Conservation (phyloP, 768 basidiomycete genomes). For the Aureoboletus auriporus region DNA sequence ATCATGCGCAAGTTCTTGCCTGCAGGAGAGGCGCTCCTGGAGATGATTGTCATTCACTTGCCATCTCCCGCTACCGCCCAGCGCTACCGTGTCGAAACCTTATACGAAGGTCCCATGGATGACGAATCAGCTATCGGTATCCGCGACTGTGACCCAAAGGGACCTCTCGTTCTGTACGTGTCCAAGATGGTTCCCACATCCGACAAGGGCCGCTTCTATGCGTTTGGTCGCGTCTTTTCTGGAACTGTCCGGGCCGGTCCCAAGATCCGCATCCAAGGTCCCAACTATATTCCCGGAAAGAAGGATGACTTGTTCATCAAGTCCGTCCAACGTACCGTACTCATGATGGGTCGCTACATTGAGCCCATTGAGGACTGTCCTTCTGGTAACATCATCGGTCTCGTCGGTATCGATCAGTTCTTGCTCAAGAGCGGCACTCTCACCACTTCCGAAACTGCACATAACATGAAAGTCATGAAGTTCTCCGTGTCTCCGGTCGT, state of each 20-base stretch:
- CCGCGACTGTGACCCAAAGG: constrained; percentile 95
- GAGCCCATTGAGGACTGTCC: constrained; percentile 99
- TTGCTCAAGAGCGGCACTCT: constrained; percentile 98
- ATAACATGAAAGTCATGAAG: constrained; percentile 99
- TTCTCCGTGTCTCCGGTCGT: constrained; percentile 99
- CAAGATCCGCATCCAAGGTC: constrained; percentile 99
- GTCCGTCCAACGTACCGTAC: constrained; percentile 95
- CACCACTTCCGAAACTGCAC: constrained; percentile 95
- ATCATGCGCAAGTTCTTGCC: constrained; percentile 99
- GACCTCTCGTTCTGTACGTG: constrained; percentile 95
- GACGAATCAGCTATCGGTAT: constrained; percentile 99
- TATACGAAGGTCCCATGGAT: constrained; percentile 99
- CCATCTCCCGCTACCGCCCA: constrained; percentile 97
- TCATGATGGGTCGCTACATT: constrained; percentile 99
- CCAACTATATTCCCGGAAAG: constrained; percentile 98
- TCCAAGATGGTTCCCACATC: constrained; percentile 99
- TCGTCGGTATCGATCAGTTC: constrained; percentile 99
- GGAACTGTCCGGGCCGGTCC: constrained; percentile 96
- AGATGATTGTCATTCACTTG: constrained; percentile 99
- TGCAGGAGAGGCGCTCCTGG: constrained; percentile 95
- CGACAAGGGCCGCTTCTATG: constrained; percentile 99
- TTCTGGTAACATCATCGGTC: constrained; percentile 96
- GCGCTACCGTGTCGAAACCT: constrained; percentile 97
- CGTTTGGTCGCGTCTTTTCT: constrained; percentile 99
- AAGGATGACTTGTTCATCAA: constrained; percentile 98